Conservation (phyloP, 2,329 filamentous ascomycete genomes). For the Alternaria angustiovoidea region DNA sequence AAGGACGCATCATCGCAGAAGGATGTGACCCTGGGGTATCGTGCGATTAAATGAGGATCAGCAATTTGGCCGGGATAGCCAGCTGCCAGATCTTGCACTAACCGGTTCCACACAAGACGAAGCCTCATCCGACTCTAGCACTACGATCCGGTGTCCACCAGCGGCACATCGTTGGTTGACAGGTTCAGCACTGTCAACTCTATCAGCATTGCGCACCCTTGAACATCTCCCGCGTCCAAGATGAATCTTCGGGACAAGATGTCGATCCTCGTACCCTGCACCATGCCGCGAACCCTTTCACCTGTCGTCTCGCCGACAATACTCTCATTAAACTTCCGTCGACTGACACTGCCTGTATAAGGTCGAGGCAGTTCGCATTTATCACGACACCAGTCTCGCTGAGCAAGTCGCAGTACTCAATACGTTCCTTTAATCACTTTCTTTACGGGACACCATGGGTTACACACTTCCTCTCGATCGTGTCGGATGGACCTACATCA, state of each 20-base stretch:
- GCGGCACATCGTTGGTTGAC: slow-evolving; percentile 6
- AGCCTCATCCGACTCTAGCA: slow-evolving; percentile 10
- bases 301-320: slow-evolving; percentile 5
- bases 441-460: slow-evolving; percentile 22
- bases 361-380: background rate
- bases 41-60: slow-evolving; percentile 13
- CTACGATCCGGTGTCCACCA: background rate
- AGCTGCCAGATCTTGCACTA: slow-evolving; percentile 10
- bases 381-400: slow-evolving; percentile 1
- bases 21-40: slow-evolving; percentile 10
- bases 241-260: background rate
- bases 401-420: slow-evolving; percentile 5
- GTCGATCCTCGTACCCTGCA: slow-evolving; percentile 6
- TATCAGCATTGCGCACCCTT: slow-evolving; percentile 8
- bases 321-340: background rate
- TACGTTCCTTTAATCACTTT: slow-evolving; percentile 10
- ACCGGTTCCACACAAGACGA: background rate
- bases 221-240: slow-evolving; percentile 13
- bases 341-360: slow-evolving; percentile 5
- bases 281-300: slow-evolving; percentile 1
- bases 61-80: background rate
- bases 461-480: slow-evolving; percentile 18
- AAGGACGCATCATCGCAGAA: background rate
- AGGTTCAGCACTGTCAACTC: slow-evolving; percentile 6
- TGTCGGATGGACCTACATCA: slow-evolving; percentile 31